Conservation (phyloP, 805 yeast species). For the Ogataea wickerhamii region DNA sequence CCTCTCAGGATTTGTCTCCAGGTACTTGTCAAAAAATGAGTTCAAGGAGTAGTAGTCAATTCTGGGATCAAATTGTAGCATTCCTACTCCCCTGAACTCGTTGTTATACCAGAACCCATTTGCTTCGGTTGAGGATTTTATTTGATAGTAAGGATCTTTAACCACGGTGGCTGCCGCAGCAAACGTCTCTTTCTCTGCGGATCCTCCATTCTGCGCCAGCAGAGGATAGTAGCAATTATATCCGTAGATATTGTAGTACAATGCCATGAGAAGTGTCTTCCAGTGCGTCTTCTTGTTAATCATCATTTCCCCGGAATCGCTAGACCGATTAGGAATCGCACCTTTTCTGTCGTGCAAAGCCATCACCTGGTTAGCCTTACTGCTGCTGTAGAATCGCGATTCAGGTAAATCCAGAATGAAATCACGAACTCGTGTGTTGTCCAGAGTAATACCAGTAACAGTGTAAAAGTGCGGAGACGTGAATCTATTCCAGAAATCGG, state of each 20-base stretch:
- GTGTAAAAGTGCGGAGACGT: constrained; percentile 69
- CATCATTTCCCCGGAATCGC: constrained; percentile 49
- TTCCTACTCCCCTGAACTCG: constrained; percentile 45
- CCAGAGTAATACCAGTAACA: constrained; percentile 48
- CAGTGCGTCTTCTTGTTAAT: constrained; percentile 47
- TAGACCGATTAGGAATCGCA: constrained; percentile 46
- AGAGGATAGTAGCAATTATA: constrained; percentile 39
- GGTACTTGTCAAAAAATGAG: constrained; percentile 21
- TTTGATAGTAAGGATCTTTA: constrained; percentile 42
- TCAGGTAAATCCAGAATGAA: constrained; percentile 25
- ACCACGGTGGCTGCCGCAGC: constrained; percentile 47
- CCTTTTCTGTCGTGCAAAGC: constrained; percentile 36
- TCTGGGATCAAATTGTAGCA: constrained; percentile 51
- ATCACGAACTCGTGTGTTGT: constrained; percentile 34
- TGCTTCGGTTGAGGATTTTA: constrained; percentile 42
- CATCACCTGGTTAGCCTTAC: constrained; percentile 17
- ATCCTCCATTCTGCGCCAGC: constrained; percentile 37
- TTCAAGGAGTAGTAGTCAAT: constrained; percentile 34
- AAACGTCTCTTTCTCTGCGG: constrained; percentile 52
- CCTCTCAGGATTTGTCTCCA: constrained; percentile 18
- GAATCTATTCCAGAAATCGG: constrained; percentile 77
- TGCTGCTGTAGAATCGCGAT: constrained; percentile 23
- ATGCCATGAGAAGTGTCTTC: constrained; percentile 42
- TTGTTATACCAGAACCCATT: constrained; percentile 41
- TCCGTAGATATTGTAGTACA: constrained; percentile 50